A percentile compares a stretch with the other conserved stretches of the same genome.
phyloP scores from a whole-genome alignment of 2,329 filamentous ascomycete species.

The Xylaria sp. region DNA sequence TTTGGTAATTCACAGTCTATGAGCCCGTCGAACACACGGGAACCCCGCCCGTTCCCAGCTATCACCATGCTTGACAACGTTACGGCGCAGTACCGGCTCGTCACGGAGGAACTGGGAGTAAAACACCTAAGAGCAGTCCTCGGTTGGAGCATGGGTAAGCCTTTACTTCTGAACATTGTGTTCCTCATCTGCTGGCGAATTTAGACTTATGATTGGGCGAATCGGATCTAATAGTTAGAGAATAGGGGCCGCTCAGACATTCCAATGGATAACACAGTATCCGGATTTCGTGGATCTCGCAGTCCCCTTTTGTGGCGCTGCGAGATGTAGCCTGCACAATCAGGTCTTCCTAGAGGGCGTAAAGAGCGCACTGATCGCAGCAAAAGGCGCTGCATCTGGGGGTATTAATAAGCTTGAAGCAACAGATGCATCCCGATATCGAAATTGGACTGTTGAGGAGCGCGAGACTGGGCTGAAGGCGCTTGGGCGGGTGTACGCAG shows the following conservation, averaged over 20 bases:
- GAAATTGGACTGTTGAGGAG: slow-evolving; percentile 64
- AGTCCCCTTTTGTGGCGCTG: slow-evolving; percentile 74
- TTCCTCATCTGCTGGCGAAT: neutral
- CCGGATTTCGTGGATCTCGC: slow-evolving; percentile 73
- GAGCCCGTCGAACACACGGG: slow-evolving; percentile 71
- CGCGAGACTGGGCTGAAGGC: slow-evolving; percentile 69
- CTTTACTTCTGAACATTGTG: neutral
- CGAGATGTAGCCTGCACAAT: slow-evolving; percentile 73
- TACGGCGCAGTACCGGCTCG: slow-evolving; percentile 70
- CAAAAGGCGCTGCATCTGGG: slow-evolving; percentile 63
- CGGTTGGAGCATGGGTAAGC: slow-evolving; percentile 72
- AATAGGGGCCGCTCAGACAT: slow-evolving; percentile 70
- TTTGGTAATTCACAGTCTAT: slow-evolving; percentile 77
- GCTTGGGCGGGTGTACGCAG: slow-evolving; percentile 79
- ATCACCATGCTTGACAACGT: slow-evolving; percentile 77
- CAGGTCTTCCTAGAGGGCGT: slow-evolving; percentile 73
- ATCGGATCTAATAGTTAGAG: slow-evolving; percentile 11
- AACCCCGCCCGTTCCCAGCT: slow-evolving; percentile 67
- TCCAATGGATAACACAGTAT: slow-evolving; percentile 71
- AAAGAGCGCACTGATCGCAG: slow-evolving; percentile 66
- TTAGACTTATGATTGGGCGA: neutral
- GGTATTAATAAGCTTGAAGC: slow-evolving; percentile 61
- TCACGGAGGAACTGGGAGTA: slow-evolving; percentile 72
- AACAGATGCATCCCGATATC: slow-evolving; percentile 52
- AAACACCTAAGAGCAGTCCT: slow-evolving; percentile 70